phyloP scores from a whole-genome alignment of 768 basidiomycete genomes.

The Leccinum barrowsii region DNA sequence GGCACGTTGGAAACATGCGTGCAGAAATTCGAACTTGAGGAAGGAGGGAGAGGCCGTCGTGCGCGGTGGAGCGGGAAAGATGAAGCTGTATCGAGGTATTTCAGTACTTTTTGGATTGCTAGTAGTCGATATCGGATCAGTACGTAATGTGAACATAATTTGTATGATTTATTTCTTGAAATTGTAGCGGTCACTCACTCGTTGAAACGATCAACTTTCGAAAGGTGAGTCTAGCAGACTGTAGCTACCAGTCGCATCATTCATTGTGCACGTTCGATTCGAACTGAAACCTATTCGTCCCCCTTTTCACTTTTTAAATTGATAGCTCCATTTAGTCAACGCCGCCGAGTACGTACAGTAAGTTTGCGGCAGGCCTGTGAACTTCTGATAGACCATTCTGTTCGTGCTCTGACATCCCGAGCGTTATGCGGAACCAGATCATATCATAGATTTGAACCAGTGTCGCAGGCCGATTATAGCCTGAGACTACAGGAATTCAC shows the following conservation, averaged over 20 bases:
- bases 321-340: not conserved
- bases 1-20: conserved; percentile 12
- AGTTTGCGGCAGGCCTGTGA: not conserved
- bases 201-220: no score
- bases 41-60: not conserved
- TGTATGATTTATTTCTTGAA: not conserved
- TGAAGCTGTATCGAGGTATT: conserved; percentile 21
- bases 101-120: not conserved
- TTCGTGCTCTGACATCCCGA: not conserved
- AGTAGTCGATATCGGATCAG: not conserved
- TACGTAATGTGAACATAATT: not conserved
- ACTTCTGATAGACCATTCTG: not conserved
- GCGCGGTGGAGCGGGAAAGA: conserved; percentile 24
- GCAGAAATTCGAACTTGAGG: conserved; percentile 4
- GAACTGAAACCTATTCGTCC: not conserved
- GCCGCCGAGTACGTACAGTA: not conserved
- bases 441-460: not conserved
- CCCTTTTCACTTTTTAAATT: not conserved
- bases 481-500: not conserved
- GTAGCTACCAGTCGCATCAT: no score
- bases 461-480: not conserved
- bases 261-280: no score
- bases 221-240: no score
- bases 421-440: not conserved
- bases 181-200: no score